Conservation (phyloP, 2,329 filamentous ascomycete species). For the Colletotrichum sp. region DNA sequence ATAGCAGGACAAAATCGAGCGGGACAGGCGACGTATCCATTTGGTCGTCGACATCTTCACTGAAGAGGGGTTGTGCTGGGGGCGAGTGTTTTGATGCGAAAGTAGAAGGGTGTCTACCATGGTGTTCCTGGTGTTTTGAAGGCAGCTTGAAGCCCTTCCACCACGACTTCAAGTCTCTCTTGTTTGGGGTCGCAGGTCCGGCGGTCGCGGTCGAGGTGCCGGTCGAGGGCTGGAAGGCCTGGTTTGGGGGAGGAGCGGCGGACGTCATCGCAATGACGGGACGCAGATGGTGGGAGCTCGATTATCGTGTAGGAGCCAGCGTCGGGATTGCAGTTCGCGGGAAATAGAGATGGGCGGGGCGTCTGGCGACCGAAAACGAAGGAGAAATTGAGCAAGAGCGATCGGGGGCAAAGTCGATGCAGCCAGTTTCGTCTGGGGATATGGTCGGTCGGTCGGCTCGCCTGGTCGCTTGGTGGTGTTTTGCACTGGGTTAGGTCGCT, state of each 20-base stretch:
- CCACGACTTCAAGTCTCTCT: constrained; percentile 91
- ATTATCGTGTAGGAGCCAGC: constrained; percentile 14
- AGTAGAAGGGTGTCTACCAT: constrained; percentile 54
- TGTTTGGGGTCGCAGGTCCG: constrained; percentile 73
- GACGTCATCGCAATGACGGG: constrained; percentile 35
- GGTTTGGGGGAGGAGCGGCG: constrained; percentile 25
- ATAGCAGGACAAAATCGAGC: neutral
- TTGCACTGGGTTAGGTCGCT: constrained; percentile 20
- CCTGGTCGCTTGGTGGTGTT: constrained; percentile 18
- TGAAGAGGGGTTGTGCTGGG: constrained; percentile 15
- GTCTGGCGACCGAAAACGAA: neutral
- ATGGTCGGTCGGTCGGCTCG: constrained; percentile 9
- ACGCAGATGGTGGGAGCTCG: constrained; percentile 22
- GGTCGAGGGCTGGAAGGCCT: constrained; percentile 19
- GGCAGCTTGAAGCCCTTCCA: constrained; percentile 93
- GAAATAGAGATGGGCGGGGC: neutral
- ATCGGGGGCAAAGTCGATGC: neutral
- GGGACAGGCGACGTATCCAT: constrained; percentile 11
- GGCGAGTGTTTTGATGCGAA: constrained; percentile 6
- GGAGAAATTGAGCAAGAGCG: neutral
- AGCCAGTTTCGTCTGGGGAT: constrained; percentile 1
- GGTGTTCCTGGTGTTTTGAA: constrained; percentile 58
- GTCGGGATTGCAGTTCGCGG: neutral
- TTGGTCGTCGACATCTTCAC: constrained; percentile 16
- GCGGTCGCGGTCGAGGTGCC: constrained; percentile 5